These are phyloP conservation scores for Pyrenophora graminea DNA, from an alignment of 2,329 filamentous ascomycete species.

Conservation along the genomic window DNA sequence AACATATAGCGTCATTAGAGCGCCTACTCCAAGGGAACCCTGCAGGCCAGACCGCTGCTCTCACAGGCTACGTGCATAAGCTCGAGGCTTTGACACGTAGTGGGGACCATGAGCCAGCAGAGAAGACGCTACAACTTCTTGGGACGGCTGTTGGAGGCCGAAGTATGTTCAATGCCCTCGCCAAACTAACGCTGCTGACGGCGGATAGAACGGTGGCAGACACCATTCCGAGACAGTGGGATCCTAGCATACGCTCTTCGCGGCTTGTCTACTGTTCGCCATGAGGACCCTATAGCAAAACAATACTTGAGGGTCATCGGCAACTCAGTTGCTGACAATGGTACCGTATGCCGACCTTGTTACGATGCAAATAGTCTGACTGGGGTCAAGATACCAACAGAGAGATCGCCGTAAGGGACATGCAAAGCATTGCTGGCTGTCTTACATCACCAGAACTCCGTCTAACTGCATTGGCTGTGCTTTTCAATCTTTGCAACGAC, in stretches of 20 bases:
- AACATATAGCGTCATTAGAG: conserved; percentile 24
- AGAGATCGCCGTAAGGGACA: conserved; percentile 29
- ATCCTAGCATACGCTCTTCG: conserved; percentile 36
- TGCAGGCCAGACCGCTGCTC: conserved; percentile 19
- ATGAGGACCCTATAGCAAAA: conserved; percentile 29
- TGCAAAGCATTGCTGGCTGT: conserved; percentile 34
- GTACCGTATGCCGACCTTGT: conserved; percentile 18
- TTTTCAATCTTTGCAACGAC: conserved; percentile 52
- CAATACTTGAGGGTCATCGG: conserved; percentile 46
- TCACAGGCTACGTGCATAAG: conserved; percentile 19
- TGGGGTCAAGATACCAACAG: conserved; percentile 38
- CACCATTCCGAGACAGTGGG: conserved; percentile 30
- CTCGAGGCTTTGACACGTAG: conserved; percentile 18
- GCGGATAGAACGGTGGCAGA: conserved; percentile 36
- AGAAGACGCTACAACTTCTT: conserved; percentile 31
- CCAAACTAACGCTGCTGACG: conserved; percentile 27
- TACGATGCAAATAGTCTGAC: conserved; percentile 19
- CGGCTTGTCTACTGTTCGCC: conserved; percentile 26
- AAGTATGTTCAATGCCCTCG: conserved; percentile 22
- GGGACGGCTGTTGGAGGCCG: conserved; percentile 42
- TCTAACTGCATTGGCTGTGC: conserved; percentile 44
- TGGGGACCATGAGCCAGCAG: conserved; percentile 14
- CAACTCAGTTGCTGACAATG: conserved; percentile 46
- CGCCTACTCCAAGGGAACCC: conserved; percentile 20
- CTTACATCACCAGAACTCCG: conserved; percentile 29